Conservation (phyloP, 441 rosid species). For the Arabidopsis lyrata region DNA sequence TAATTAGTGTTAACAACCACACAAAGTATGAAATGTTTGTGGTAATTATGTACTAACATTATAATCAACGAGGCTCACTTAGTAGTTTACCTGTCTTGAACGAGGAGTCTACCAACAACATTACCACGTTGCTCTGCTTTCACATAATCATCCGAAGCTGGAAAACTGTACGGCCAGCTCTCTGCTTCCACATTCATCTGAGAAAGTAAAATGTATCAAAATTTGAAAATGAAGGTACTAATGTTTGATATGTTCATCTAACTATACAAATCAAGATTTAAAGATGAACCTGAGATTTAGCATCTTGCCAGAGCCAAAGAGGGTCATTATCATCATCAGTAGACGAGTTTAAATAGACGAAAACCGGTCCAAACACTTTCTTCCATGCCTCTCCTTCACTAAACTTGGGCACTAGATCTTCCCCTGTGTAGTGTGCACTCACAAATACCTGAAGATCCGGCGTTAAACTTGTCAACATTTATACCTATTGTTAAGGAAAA, state of each 20-base stretch:
- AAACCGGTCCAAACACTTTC: slow-evolving; percentile 75
- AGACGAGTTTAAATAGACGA: slow-evolving; percentile 59
- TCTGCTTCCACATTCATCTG: slow-evolving; percentile 53
- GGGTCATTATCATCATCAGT: slow-evolving; percentile 56
- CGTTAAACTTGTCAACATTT: background rate
- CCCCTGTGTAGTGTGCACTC: slow-evolving; percentile 75
- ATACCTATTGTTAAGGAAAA: background rate
- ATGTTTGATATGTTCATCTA: background rate
- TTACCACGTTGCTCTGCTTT: slow-evolving; percentile 62
- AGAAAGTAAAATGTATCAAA: background rate
- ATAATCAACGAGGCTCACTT: background rate
- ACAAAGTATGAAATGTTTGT: background rate
- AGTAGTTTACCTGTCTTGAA: slow-evolving; percentile 54
- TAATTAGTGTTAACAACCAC: background rate
- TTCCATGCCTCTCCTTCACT: slow-evolving; percentile 64
- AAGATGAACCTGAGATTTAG: slow-evolving; percentile 58
- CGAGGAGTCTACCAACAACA: slow-evolving; percentile 61
- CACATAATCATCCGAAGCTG: slow-evolving; percentile 64
- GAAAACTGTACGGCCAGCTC: slow-evolving; percentile 73
- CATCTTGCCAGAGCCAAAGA: slow-evolving; percentile 70
- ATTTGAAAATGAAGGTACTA: slow-evolving; percentile 2
- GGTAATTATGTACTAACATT: background rate
- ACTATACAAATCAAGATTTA: background rate
- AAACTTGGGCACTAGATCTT: slow-evolving; percentile 64
- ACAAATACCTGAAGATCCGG: slow-evolving; percentile 57